A percentile compares a stretch with the other conserved stretches of the same genome.
phyloP scores from a whole-genome alignment of 2,329 filamentous ascomycete genomes.

The Paraphoma sp. region DNA sequence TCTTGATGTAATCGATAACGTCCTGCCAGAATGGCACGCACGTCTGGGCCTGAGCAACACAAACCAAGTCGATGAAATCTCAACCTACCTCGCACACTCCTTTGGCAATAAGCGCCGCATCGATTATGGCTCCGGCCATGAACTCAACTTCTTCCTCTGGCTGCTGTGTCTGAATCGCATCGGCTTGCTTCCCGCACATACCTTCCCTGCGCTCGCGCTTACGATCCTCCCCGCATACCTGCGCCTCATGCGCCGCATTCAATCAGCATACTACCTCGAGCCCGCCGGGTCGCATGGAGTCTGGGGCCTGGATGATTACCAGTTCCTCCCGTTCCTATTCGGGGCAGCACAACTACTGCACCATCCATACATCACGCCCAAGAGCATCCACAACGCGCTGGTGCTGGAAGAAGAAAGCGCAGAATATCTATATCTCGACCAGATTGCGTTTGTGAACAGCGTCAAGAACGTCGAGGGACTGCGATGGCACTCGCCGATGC shows the following conservation, averaged over 20 bases:
- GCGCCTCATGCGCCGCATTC: conserved; percentile 82
- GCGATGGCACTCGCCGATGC: conserved; percentile 97
- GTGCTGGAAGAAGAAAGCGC: conserved; percentile 83
- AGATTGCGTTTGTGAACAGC: conserved; percentile 92
- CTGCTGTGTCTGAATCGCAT: conserved; percentile 91
- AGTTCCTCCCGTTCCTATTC: conserved; percentile 61
- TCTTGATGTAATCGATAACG: conserved; percentile 67
- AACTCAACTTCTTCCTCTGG: conserved; percentile 97
- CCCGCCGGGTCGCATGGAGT: conserved; percentile 66
- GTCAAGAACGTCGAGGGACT: conserved; percentile 96
- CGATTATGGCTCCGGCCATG: conserved; percentile 96
- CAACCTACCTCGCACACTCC: conserved; percentile 79
- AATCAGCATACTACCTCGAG: conserved; percentile 94
- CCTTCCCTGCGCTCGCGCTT: conserved; percentile 78
- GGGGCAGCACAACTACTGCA: conserved; percentile 64
- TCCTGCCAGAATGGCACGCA: conserved; percentile 67
- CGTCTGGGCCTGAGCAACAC: conserved; percentile 61
- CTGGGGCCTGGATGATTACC: conserved; percentile 61
- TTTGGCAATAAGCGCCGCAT: conserved; percentile 84
- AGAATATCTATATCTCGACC: conserved; percentile 89
- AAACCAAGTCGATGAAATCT: conserved; percentile 71
- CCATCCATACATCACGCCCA: conserved; percentile 64
- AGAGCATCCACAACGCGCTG: conserved; percentile 81
- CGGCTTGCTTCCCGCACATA: conserved; percentile 64
- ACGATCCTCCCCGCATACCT: conserved; percentile 84